phyloP scores from a whole-genome alignment of 768 basidiomycete genomes.

The Xanthoconium purpureum region DNA sequence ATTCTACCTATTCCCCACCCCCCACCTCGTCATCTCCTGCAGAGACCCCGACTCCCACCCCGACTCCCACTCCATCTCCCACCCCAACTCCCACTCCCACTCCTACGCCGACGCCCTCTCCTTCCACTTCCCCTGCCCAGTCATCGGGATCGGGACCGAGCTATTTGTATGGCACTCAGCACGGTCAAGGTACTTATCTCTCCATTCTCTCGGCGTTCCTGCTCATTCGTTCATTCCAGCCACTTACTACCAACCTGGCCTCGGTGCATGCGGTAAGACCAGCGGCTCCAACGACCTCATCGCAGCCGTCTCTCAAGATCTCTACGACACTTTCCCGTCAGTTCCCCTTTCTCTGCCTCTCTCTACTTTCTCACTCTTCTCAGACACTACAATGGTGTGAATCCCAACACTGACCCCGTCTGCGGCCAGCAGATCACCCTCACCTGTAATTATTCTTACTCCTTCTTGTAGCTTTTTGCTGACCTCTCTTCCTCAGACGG shows the following conservation, averaged over 20 bases:
- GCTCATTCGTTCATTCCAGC: slow-evolving; percentile 17
- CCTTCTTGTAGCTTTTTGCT: background rate
- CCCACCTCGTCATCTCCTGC: background rate
- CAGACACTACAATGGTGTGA: slow-evolving; percentile 45
- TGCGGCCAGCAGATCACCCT: slow-evolving; percentile 49
- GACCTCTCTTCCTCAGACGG: slow-evolving; percentile 39
- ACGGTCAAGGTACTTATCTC: slow-evolving; percentile 41
- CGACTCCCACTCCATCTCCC: background rate
- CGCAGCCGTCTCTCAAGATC: slow-evolving; percentile 38
- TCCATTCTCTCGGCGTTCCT: background rate
- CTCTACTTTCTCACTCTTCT: background rate
- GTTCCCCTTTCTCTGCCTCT: slow-evolving; percentile 1
- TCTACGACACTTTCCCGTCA: too few species aligned
- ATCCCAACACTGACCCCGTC: slow-evolving; percentile 77
- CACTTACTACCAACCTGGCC: slow-evolving; percentile 35
- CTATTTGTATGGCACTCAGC: slow-evolving; percentile 47
- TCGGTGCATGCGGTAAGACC: slow-evolving; percentile 42
- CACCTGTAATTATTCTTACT: slow-evolving; percentile 42
- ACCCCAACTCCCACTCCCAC: slow-evolving; percentile 2
- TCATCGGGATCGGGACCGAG: slow-evolving; percentile 29
- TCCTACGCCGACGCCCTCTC: background rate
- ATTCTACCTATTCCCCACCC: background rate
- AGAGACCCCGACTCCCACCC: background rate
- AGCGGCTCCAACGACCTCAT: slow-evolving; percentile 27
- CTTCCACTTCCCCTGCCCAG: slow-evolving; percentile 8